Evolutionary conservation across 2,329 filamentous ascomycete species (phyloP).

Genomic region (Xylariales sp.): DNA sequence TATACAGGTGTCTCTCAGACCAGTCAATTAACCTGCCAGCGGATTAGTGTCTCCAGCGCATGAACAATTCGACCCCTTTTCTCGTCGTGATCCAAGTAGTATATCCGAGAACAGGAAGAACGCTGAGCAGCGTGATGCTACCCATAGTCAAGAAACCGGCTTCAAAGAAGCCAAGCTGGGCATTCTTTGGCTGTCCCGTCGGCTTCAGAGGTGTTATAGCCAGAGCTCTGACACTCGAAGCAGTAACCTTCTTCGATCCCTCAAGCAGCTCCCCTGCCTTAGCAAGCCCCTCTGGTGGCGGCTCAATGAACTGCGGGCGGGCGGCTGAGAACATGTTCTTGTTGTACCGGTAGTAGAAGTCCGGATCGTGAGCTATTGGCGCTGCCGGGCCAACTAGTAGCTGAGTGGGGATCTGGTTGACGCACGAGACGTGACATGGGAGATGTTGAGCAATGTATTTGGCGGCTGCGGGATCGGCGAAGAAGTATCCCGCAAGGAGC

Average conservation of each 20-base stretch:
- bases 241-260: constrained; percentile 15
- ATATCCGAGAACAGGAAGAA: constrained; percentile 12
- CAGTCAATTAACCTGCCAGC: no score
- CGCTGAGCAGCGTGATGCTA: constrained; percentile 17
- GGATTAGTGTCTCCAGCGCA: constrained; percentile 11
- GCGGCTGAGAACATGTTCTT: constrained; percentile 37
- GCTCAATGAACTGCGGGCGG: constrained; percentile 36
- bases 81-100: constrained; percentile 11
- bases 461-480: constrained; percentile 40
- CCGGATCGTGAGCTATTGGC: constrained; percentile 23
- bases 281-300: constrained; percentile 13
- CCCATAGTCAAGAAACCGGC: constrained; percentile 37
- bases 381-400: constrained; percentile 42
- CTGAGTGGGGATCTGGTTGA: constrained; percentile 53
- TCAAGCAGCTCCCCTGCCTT: constrained; percentile 16
- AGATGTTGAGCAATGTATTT: constrained; percentile 59
- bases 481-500: constrained; percentile 47
- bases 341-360: constrained; percentile 33
- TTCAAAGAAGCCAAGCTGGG: constrained; percentile 42
- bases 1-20: no score
- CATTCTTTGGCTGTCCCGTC: constrained; percentile 28
- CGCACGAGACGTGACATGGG: constrained; percentile 41
- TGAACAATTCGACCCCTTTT: constrained; percentile 10
- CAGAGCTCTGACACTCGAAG: constrained; percentile 12
- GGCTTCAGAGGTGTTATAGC: constrained; percentile 25